Evolutionary conservation across 2,329 filamentous ascomycete genomes (phyloP).

Genomic region (Fusarium sp.): DNA sequence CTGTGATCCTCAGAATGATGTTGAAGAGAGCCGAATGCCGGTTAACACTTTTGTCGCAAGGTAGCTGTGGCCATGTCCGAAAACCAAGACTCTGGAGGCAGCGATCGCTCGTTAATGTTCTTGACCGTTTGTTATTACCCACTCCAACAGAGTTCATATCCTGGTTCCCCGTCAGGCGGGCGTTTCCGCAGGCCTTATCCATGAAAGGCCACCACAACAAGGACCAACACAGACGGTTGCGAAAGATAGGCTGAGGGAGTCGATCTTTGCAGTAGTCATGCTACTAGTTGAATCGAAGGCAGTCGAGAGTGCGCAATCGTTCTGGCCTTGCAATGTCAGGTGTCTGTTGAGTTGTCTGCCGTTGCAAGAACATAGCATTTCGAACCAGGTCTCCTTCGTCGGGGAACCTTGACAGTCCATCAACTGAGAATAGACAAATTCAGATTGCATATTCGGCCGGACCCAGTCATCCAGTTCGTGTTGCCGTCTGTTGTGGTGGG

Average conservation of each 20-base stretch:
- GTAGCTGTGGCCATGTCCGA: not conserved
- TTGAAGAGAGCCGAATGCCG: slow-evolving; percentile 3
- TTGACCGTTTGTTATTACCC: slow-evolving; percentile 1
- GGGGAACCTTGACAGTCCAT: not conserved
- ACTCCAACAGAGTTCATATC: slow-evolving; percentile 1
- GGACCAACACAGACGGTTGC: slow-evolving; percentile 3
- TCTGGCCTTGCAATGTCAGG: not conserved
- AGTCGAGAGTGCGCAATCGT: not conserved
- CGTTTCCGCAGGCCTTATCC: slow-evolving; percentile 23
- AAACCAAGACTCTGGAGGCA: slow-evolving; percentile 16
- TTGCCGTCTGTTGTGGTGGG: not conserved
- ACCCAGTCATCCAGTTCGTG: not conserved
- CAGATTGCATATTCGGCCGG: not conserved
- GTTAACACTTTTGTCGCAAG: not conserved
- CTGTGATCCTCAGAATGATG: slow-evolving; percentile 24
- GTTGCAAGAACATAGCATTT: not conserved
- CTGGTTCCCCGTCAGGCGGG: slow-evolving; percentile 15
- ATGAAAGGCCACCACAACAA: slow-evolving; percentile 9
- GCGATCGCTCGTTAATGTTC: not conserved
- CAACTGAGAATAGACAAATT: not conserved
- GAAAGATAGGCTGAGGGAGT: not conserved
- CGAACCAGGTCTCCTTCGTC: not conserved
- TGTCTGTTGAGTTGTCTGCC: not conserved
- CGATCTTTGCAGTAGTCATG: not conserved
- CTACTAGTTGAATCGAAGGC: not conserved